These are phyloP conservation scores for Elsinoe fawcettii DNA, from an alignment of 2,329 filamentous ascomycete species.

Conservation along the genomic window DNA sequence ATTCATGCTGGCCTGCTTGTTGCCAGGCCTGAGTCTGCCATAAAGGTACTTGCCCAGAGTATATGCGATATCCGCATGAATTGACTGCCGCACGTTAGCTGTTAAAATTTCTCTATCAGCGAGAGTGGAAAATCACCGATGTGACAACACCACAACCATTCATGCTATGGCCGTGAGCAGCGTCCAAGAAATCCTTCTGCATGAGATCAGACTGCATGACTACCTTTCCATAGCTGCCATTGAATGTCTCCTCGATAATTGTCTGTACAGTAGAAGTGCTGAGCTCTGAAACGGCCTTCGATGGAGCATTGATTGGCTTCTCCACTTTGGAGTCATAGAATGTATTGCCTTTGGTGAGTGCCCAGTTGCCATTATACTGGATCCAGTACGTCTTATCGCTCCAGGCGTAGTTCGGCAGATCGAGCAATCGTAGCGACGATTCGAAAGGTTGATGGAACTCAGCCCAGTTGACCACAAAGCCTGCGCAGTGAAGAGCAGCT, in stretches of 20 bases:
- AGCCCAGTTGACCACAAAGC: conserved; percentile 60
- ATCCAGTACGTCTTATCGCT: conserved; percentile 68
- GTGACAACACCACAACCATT: conserved; percentile 34
- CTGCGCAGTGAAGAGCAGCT: conserved; percentile 52
- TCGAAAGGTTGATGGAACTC: conserved; percentile 61
- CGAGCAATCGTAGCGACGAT: conserved; percentile 48
- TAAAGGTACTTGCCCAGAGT: conserved; percentile 27
- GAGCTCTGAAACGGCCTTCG: conserved; percentile 43
- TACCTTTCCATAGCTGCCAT: conserved; percentile 23
- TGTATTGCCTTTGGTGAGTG: conserved; percentile 58
- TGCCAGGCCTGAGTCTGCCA: not conserved
- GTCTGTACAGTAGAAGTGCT: conserved; percentile 37
- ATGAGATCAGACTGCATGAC: conserved; percentile 35
- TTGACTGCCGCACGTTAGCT: conserved; percentile 15
- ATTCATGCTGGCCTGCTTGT: conserved; percentile 25
- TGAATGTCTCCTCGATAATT: conserved; percentile 31
- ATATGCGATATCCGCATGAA: conserved; percentile 31
- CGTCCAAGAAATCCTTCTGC: conserved; percentile 32
- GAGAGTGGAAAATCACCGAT: conserved; percentile 22
- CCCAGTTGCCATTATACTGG: conserved; percentile 64
- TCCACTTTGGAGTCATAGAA: conserved; percentile 32
- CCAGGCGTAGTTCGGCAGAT: conserved; percentile 59
- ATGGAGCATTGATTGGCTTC: conserved; percentile 29
- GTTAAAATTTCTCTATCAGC: not conserved
- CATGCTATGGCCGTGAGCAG: conserved; percentile 39